Conservation (phyloP, 352 stramenopile genomes). For the Globisporangium cederbergense region DNA sequence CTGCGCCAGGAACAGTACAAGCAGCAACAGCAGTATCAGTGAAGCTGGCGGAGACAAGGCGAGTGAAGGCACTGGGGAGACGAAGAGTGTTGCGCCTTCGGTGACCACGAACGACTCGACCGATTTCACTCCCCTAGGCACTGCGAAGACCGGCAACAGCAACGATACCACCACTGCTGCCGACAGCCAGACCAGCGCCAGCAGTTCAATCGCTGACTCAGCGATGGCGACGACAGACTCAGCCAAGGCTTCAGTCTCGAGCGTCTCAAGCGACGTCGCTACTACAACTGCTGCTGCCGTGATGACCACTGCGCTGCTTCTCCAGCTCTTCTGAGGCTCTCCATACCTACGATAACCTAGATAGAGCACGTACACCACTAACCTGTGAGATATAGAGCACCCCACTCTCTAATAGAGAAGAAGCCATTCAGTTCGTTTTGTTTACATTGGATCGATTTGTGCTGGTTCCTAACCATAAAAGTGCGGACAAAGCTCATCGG, state of each 20-base stretch:
- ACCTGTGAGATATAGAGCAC: neutral
- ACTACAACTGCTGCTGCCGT: neutral
- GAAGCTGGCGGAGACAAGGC: too few relatives aligned
- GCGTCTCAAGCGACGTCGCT: neutral
- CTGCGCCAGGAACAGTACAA: neutral
- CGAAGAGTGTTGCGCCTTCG: neutral
- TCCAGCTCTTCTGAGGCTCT: neutral
- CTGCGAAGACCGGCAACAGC: neutral
- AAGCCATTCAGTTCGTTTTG: neutral
- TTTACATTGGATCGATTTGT: neutral
- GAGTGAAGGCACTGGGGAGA: neutral
- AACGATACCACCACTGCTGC: neutral
- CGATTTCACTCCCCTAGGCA: neutral
- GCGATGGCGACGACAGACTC: neutral
- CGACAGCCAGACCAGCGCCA: neutral
- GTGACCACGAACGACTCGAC: neutral
- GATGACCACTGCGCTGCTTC: neutral
- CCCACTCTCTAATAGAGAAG: neutral
- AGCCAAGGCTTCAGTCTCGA: neutral
- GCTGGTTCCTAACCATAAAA: conserved; percentile 35
- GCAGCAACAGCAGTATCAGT: neutral
- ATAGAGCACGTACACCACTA: neutral
- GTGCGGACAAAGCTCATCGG: conserved; percentile 48
- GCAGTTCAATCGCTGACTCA: neutral
- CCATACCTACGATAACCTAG: neutral